Percentiles rank a stretch among this genome's conserved stretches.
Conservation (phyloP, 2,329 filamentous ascomycete genomes). For the Neurospora sp. region DNA sequence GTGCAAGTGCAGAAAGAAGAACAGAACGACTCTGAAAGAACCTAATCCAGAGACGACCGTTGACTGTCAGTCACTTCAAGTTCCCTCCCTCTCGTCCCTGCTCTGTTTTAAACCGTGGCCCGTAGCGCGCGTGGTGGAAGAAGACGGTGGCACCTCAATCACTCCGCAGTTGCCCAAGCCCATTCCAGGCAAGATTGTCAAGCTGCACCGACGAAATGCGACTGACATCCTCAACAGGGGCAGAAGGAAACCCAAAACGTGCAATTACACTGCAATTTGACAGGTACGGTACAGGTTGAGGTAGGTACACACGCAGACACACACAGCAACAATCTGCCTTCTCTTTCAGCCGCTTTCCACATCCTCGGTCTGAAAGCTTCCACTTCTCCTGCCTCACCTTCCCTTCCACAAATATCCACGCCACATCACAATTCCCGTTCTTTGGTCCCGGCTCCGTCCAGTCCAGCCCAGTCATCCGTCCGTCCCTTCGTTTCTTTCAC, state of each 20-base stretch:
- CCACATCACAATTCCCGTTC: not conserved
- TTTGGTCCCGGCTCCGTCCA: not conserved
- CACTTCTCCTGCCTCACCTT: not conserved
- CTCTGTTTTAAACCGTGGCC: conserved; percentile 28
- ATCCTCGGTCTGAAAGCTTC: not conserved
- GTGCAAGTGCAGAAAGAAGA: conserved; percentile 6
- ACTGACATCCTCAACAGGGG: conserved; percentile 29
- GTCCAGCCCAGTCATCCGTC: not conserved
- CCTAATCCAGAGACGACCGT: conserved; percentile 12
- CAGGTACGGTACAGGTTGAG: not conserved
- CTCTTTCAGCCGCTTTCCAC: not conserved
- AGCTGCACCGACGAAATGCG: conserved; percentile 23
- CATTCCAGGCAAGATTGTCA: conserved; percentile 28
- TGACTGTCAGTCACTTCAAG: not conserved
- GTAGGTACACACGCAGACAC: not conserved
- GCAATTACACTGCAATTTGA: not conserved
- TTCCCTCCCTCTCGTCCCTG: conserved; percentile 20
- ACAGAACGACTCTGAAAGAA: conserved; percentile 3
- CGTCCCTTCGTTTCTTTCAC: not conserved
- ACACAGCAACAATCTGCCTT: not conserved
- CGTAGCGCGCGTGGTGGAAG: conserved; percentile 28
- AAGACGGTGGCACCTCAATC: conserved; percentile 31
- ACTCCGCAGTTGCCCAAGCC: conserved; percentile 37
- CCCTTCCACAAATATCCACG: not conserved
- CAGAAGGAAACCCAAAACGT: conserved; percentile 3